A percentile compares a stretch with the other conserved stretches of the same genome.
These are phyloP conservation scores for barrel medic (Medicago truncatula) DNA, from an alignment of 306 rosid species.

Conservation along the genomic window DNA sequence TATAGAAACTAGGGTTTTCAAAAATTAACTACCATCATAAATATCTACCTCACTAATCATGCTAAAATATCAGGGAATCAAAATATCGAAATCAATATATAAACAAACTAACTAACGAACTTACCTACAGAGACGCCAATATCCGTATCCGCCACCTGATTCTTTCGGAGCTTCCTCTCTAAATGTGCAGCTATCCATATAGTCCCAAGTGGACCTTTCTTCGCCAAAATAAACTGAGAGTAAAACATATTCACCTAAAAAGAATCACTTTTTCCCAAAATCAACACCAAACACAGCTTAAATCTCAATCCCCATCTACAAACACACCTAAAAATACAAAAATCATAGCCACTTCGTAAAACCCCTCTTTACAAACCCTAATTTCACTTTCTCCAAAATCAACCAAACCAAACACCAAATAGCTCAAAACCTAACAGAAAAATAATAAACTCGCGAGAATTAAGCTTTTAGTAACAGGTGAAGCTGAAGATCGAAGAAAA, in stretches of 20 bases:
- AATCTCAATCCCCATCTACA: constrained; percentile 35
- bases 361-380: constrained; percentile 45
- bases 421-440: background rate
- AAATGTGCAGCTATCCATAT: constrained; percentile 99
- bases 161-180: constrained; percentile 98
- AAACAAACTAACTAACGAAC: constrained; percentile 57
- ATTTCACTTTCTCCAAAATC: constrained; percentile 14
- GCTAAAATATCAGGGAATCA: background rate
- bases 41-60: background rate
- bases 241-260: constrained; percentile 68
- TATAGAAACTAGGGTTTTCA: constrained; percentile 1
- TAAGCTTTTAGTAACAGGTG: too few relatives aligned
- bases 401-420: background rate
- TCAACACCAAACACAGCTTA: constrained; percentile 27
- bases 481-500: constrained; percentile 18
- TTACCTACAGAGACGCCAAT: constrained; percentile 93
- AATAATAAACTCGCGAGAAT: background rate
- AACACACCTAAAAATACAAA: background rate
- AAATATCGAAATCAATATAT: background rate
- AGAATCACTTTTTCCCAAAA: constrained; percentile 38
- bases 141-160: constrained; percentile 99
- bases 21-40: background rate
- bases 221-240: constrained; percentile 98
- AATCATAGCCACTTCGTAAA: background rate
- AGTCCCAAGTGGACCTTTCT: constrained; percentile 98